Evolutionary conservation across 2,329 filamentous ascomycete genomes (phyloP).

Genomic region (Cercospora brassicicola): DNA sequence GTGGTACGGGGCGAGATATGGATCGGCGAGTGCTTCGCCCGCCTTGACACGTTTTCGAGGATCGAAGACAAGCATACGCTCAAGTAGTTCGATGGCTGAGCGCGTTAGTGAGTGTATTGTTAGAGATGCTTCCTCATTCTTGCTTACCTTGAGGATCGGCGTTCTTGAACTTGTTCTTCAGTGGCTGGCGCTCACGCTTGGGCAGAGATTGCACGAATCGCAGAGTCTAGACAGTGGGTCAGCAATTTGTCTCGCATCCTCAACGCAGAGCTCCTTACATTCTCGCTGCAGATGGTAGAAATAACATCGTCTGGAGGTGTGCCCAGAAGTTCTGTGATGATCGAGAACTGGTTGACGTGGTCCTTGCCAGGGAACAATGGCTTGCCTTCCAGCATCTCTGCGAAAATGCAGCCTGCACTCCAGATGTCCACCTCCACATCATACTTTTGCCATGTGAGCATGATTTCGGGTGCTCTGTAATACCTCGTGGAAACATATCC

Average conservation of each 20-base stretch:
- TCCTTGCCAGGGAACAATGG: slow-evolving; percentile 98
- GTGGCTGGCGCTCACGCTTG: slow-evolving; percentile 85
- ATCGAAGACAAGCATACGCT: slow-evolving; percentile 97
- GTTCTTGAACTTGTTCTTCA: slow-evolving; percentile 90
- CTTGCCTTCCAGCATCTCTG: slow-evolving; percentile 98
- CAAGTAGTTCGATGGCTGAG: slow-evolving; percentile 77
- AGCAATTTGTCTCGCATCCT: slow-evolving; percentile 28
- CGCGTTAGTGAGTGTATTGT: slow-evolving; percentile 29
- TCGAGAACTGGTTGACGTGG: slow-evolving; percentile 99
- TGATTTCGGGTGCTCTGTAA: slow-evolving; percentile 97
- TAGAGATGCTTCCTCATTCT: background rate
- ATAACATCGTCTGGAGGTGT: slow-evolving; percentile 98
- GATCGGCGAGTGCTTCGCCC: slow-evolving; percentile 79
- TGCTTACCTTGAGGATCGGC: slow-evolving; percentile 63
- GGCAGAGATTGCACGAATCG: slow-evolving; percentile 97
- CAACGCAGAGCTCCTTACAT: slow-evolving; percentile 59
- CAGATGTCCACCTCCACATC: slow-evolving; percentile 99
- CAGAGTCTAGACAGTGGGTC: slow-evolving; percentile 64
- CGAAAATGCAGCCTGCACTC: slow-evolving; percentile 98
- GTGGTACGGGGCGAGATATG: slow-evolving; percentile 94
- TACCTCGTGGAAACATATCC: slow-evolving; percentile 98
- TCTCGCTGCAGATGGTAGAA: slow-evolving; percentile 96
- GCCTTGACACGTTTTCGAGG: slow-evolving; percentile 94
- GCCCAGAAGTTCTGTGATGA: slow-evolving; percentile 95
- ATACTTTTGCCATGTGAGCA: slow-evolving; percentile 99